Percentiles rank a stretch among this genome's conserved stretches.
Conservation (phyloP, 352 stramenopile species). For the Pythium dissimile region DNA sequence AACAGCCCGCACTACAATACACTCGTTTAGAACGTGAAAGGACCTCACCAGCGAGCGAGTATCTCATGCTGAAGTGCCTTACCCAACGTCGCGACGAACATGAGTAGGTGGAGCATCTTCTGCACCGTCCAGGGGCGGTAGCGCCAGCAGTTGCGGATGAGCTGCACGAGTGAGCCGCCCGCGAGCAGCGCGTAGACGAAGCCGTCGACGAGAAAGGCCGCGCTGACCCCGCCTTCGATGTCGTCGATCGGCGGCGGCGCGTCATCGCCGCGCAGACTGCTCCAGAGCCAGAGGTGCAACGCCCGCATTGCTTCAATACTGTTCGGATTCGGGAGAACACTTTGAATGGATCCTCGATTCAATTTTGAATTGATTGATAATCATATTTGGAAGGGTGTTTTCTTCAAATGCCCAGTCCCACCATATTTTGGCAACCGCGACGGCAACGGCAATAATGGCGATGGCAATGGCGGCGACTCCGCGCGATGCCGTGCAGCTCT, state of each 20-base stretch:
- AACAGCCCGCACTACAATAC: conserved; percentile 42
- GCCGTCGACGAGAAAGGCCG: conserved; percentile 63
- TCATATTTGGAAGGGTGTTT: too few species aligned
- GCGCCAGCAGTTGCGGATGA: conserved; percentile 80
- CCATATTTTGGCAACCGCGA: not conserved
- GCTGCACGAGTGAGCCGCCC: conserved; percentile 51
- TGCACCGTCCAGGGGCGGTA: conserved; percentile 85
- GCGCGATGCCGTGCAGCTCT: conserved; percentile 37
- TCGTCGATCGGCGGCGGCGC: conserved; percentile 29
- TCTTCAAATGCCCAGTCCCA: too few species aligned
- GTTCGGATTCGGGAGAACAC: not conserved
- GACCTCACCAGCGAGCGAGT: too few species aligned
- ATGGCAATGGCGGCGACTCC: not conserved
- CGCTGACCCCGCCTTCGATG: conserved; percentile 46
- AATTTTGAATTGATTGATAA: conserved; percentile 19
- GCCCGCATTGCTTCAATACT: not conserved
- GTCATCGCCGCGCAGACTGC: conserved; percentile 4
- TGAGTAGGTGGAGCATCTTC: conserved; percentile 85
- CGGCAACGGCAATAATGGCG: not conserved
- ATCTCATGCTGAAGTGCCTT: too few species aligned
- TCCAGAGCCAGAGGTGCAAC: conserved; percentile 22
- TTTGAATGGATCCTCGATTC: conserved; percentile 7
- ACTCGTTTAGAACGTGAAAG: not conserved
- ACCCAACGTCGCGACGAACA: conserved; percentile 77
- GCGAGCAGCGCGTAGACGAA: conserved; percentile 69